Conservation (phyloP, 192 early-diverging fungal species). For the Coemansia sp. region DNA sequence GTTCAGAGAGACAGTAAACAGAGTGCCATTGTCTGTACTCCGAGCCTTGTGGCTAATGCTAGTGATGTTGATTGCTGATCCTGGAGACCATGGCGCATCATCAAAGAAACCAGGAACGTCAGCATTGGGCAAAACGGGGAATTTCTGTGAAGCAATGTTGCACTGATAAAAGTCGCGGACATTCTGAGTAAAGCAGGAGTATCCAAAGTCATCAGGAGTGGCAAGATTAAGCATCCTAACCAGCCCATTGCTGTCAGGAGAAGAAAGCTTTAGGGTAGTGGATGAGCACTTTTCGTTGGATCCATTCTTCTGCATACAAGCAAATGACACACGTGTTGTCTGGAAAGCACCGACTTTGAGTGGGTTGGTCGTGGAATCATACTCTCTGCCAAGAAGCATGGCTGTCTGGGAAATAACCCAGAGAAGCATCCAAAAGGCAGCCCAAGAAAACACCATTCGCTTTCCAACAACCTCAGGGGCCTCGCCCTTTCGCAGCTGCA, state of each 20-base stretch:
- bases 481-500: conserved; percentile 19
- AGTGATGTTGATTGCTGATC: conserved; percentile 39
- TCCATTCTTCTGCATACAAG: conserved; percentile 10
- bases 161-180: conserved; percentile 43
- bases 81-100: conserved; percentile 22
- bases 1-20: conserved; percentile 33
- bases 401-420: conserved; percentile 29
- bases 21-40: conserved; percentile 17
- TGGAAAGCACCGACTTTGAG: conserved; percentile 42
- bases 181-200: conserved; percentile 35
- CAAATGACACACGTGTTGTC: conserved; percentile 24
- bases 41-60: conserved; percentile 19
- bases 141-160: conserved; percentile 8
- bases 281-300: conserved; percentile 9
- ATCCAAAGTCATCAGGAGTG: conserved; percentile 4
- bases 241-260: conserved; percentile 48
- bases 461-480: conserved; percentile 35
- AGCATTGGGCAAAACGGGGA: background rate
- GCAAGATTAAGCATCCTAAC: conserved; percentile 19
- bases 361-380: conserved; percentile 14
- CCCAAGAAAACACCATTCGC: conserved; percentile 37
- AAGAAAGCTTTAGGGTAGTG: conserved; percentile 30
- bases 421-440: conserved; percentile 28
- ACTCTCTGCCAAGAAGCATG: conserved; percentile 35
- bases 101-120: background rate